phyloP scores from a whole-genome alignment of 2,329 filamentous ascomycete species.

The Venturia effusa region DNA sequence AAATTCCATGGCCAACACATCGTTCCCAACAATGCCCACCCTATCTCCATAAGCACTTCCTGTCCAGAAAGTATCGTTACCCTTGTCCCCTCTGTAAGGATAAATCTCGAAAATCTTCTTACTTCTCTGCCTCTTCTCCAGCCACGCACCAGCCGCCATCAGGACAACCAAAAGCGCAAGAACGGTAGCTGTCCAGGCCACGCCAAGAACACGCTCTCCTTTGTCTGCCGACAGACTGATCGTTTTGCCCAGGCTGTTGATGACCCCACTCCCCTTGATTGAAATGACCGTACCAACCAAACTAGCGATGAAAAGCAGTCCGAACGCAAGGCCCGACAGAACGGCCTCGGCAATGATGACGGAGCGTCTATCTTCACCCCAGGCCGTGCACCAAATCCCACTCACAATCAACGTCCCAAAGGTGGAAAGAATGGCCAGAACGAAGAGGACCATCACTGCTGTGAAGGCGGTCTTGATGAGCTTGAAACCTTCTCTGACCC shows the following conservation, averaged over 20 bases:
- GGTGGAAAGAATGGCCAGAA: neutral
- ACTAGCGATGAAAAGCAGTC: neutral
- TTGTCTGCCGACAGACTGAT: neutral
- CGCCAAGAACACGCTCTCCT: neutral
- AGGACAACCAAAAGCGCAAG: neutral
- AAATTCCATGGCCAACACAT: neutral
- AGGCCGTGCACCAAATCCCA: neutral
- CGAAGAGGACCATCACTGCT: neutral
- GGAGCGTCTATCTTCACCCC: neutral
- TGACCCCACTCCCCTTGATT: neutral
- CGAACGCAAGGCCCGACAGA: neutral
- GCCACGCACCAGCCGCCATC: neutral
- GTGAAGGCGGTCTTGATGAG: neutral
- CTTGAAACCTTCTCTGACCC: neutral
- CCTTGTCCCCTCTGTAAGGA: neutral
- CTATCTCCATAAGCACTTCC: neutral
- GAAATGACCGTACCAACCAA: neutral
- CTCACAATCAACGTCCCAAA: neutral
- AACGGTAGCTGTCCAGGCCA: neutral
- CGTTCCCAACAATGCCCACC: neutral
- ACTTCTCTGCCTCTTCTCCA: neutral
- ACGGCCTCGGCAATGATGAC: neutral
- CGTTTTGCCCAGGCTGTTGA: neutral
- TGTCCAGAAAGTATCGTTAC: neutral
- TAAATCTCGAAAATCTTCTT: neutral